These are phyloP conservation scores for Prunus salicina DNA, from an alignment of 306 rosid species.

Conservation along the genomic window DNA sequence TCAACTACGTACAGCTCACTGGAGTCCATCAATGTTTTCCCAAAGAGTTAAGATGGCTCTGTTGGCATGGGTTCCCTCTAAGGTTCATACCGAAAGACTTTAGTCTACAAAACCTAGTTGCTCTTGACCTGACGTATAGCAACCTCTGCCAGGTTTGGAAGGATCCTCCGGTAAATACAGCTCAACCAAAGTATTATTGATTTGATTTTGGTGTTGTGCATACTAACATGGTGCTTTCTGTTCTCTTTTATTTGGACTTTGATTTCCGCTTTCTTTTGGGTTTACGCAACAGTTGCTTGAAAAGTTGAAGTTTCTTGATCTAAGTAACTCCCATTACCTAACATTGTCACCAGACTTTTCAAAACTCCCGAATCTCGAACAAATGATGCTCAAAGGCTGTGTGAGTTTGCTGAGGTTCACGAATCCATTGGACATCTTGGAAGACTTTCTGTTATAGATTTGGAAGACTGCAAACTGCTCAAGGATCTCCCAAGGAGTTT, in stretches of 20 bases:
- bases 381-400: slow-evolving; percentile 33
- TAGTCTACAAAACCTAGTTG: slow-evolving; percentile 14
- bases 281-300: slow-evolving; percentile 9
- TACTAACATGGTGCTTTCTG: background rate
- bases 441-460: background rate
- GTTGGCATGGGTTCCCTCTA: too few relatives aligned
- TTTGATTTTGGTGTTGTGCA: background rate
- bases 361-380: slow-evolving; percentile 26
- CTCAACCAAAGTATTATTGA: background rate
- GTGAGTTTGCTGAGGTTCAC: slow-evolving; percentile 25
- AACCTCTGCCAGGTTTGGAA: slow-evolving; percentile 29
- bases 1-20: slow-evolving; percentile 5
- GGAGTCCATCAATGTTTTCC: slow-evolving; percentile 14
- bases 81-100: slow-evolving; percentile 24
- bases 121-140: slow-evolving; percentile 34
- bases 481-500: slow-evolving; percentile 3
- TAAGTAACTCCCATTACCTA: slow-evolving; percentile 36
- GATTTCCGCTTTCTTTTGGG: too few relatives aligned
- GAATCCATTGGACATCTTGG: slow-evolving; percentile 28
- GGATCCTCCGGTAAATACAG: slow-evolving; percentile 28
- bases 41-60: too few relatives aligned
- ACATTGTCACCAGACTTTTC: slow-evolving; percentile 34
- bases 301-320: slow-evolving; percentile 32
- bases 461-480: slow-evolving; percentile 15
- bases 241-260: background rate